phyloP scores from a whole-genome alignment of 2,329 filamentous ascomycete genomes.

The Beauveria pseudobassiana region DNA sequence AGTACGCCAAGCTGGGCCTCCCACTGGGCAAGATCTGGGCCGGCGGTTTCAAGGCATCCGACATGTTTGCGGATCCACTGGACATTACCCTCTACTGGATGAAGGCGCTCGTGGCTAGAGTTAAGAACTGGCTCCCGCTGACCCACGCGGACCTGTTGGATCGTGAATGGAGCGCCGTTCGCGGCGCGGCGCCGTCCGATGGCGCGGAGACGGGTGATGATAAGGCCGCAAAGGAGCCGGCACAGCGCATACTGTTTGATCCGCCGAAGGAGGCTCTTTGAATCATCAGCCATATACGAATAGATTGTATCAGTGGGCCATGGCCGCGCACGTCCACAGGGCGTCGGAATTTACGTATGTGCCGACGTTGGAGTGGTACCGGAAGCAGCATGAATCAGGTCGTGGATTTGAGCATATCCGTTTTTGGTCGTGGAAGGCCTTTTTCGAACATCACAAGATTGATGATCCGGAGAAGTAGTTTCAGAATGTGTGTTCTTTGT shows the following conservation, averaged over 20 bases:
- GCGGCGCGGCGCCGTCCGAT: neutral
- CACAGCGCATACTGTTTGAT: conserved; percentile 36
- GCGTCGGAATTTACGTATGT: conserved; percentile 31
- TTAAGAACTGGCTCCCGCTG: conserved; percentile 30
- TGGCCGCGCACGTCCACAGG: conserved; percentile 7
- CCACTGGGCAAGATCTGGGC: conserved; percentile 39
- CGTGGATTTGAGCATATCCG: conserved; percentile 42
- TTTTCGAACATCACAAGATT: conserved; percentile 28
- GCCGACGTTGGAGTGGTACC: conserved; percentile 47
- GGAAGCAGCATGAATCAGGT: conserved; percentile 36
- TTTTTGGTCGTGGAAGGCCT: conserved; percentile 35
- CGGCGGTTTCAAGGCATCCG: conserved; percentile 25
- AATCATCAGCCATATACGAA: conserved; percentile 26
- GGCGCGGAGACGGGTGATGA: conserved; percentile 7
- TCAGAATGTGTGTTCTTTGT: too few relatives aligned
- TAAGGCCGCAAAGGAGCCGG: conserved; percentile 12
- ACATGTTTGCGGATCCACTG: conserved; percentile 24
- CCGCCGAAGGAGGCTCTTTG: conserved; percentile 26
- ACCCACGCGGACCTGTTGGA: conserved; percentile 18
- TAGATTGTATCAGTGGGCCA: conserved; percentile 32
- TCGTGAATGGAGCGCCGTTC: conserved; percentile 33
- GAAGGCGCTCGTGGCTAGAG: conserved; percentile 23
- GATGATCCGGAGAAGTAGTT: conserved; percentile 16
- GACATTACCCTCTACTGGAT: conserved; percentile 37
- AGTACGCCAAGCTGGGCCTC: conserved; percentile 20